phyloP scores from a whole-genome alignment of 805 yeast species.

The Teunomyces panamensis region DNA sequence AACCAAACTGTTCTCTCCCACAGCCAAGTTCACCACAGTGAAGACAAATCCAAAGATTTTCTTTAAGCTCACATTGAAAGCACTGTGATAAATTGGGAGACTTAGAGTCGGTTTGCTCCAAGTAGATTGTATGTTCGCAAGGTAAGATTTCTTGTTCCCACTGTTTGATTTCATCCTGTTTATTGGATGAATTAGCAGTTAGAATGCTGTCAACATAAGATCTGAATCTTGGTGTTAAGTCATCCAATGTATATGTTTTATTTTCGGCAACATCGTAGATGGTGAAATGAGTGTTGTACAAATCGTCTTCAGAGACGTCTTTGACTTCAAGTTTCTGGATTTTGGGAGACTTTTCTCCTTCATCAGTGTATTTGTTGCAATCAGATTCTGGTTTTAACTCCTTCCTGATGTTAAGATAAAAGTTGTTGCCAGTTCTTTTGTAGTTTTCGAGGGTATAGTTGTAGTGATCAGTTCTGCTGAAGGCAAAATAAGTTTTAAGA shows the following conservation, averaged over 20 bases:
- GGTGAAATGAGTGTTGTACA: slow-evolving; percentile 46
- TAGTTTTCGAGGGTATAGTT: slow-evolving; percentile 61
- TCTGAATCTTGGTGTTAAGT: slow-evolving; percentile 20
- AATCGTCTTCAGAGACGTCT: slow-evolving; percentile 60
- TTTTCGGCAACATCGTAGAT: slow-evolving; percentile 39
- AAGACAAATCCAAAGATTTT: slow-evolving; percentile 90
- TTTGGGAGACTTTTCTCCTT: slow-evolving; percentile 38
- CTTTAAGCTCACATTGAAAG: slow-evolving; percentile 56
- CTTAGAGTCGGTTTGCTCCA: slow-evolving; percentile 35
- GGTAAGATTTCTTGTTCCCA: slow-evolving; percentile 89
- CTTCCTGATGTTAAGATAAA: slow-evolving; percentile 60
- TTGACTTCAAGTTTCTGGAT: slow-evolving; percentile 65
- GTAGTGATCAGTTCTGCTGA: slow-evolving; percentile 41
- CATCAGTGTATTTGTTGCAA: slow-evolving; percentile 16
- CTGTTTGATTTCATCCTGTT: slow-evolving; percentile 69
- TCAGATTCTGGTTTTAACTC: slow-evolving; percentile 40
- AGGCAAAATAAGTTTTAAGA: slow-evolving; percentile 68
- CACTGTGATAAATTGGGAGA: slow-evolving; percentile 45
- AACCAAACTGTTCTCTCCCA: slow-evolving; percentile 93
- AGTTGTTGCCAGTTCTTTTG: slow-evolving; percentile 48
- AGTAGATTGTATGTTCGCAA: slow-evolving; percentile 70
- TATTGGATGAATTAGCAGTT: slow-evolving; percentile 55
- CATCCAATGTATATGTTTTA: slow-evolving; percentile 20
- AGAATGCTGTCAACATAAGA: slow-evolving; percentile 44
- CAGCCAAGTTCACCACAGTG: slow-evolving; percentile 91